Conservation (phyloP, 129 eudicot species). For the Escallonia rubra region DNA sequence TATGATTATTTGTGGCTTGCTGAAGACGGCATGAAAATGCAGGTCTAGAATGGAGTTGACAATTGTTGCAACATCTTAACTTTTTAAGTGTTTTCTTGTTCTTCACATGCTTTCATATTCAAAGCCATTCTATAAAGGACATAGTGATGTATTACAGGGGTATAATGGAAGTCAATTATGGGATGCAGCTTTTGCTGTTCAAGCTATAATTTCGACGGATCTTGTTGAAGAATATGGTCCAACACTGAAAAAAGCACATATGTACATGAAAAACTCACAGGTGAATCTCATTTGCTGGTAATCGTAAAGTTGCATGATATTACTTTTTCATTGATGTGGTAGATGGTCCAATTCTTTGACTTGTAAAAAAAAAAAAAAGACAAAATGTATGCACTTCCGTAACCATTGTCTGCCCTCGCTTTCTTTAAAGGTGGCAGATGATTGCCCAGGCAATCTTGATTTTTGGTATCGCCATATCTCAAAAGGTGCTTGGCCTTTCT, state of each 20-base stretch:
- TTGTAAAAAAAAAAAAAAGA: not conserved
- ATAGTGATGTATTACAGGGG: constrained; percentile 48
- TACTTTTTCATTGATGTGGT: not conserved
- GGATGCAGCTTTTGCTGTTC: constrained; percentile 79
- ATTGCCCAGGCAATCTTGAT: constrained; percentile 75
- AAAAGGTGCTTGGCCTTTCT: constrained; percentile 99
- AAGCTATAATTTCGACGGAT: constrained; percentile 73
- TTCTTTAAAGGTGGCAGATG: constrained; percentile 60
- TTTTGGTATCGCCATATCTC: constrained; percentile 92
- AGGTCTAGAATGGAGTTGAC: constrained; percentile 32
- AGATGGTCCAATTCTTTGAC: not conserved
- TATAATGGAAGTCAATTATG: constrained; percentile 95
- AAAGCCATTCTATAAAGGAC: constrained; percentile 1
- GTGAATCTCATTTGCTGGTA: constrained; percentile 27
- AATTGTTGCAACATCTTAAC: too few species aligned
- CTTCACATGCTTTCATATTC: not conserved
- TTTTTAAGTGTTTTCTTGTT: not conserved
- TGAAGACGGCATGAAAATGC: constrained; percentile 99
- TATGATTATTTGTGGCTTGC: constrained; percentile 91
- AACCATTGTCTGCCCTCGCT: not conserved
- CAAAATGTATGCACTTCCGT: not conserved
- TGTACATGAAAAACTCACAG: constrained; percentile 69
- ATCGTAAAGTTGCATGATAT: not conserved
- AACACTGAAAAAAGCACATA: constrained; percentile 70
- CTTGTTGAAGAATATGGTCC: constrained; percentile 71